phyloP scores from a whole-genome alignment of 2,329 filamentous ascomycete species.

The Falciphora oryzae region DNA sequence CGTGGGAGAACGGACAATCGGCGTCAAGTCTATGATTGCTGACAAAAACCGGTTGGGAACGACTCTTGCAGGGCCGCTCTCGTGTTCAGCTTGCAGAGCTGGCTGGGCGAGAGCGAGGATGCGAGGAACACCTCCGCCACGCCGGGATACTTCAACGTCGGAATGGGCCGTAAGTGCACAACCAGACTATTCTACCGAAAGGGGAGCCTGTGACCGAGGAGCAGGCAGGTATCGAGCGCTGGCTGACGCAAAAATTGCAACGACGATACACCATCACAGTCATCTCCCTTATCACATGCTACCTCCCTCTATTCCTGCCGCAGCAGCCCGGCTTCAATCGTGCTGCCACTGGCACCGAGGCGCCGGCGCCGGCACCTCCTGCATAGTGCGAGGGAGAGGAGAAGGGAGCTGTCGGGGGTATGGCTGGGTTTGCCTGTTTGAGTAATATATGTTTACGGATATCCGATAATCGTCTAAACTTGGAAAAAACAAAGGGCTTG shows the following conservation, averaged over 20 bases:
- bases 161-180: conserved; percentile 27
- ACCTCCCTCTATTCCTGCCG: conserved; percentile 31
- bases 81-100: conserved; percentile 68
- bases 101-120: conserved; percentile 70
- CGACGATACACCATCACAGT: conserved; percentile 17
- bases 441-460: neutral
- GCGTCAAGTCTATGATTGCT: neutral
- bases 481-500: neutral
- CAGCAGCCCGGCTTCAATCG: conserved; percentile 19
- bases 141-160: conserved; percentile 42
- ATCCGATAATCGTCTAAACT: neutral
- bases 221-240: neutral
- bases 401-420: neutral
- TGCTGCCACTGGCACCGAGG: conserved; percentile 23
- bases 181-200: neutral
- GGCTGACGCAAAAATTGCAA: neutral
- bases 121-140: conserved; percentile 59
- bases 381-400: conserved; percentile 8
- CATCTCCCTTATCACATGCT: conserved; percentile 30
- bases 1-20: no score
- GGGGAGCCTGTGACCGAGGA: no score
- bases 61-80: conserved; percentile 57
- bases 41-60: neutral
- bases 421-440: neutral
- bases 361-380: conserved; percentile 22